Conservation (phyloP, 768 basidiomycete genomes). For the Pleurotus giganteus region DNA sequence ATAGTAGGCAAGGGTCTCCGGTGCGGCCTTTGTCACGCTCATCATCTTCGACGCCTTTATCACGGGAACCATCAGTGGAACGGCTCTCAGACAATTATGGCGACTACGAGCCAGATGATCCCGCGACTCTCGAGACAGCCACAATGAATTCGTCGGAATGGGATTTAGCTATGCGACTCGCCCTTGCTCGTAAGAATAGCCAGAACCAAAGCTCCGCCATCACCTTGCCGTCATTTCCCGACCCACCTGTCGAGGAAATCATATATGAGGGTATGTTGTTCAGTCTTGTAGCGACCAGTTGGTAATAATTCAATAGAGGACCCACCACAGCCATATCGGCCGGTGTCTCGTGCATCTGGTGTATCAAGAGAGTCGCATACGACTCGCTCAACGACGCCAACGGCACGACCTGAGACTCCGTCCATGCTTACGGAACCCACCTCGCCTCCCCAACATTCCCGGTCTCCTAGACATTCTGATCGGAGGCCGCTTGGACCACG, state of each 20-base stretch:
- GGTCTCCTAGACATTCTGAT: constrained; percentile 53
- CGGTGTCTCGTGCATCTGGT: constrained; percentile 50
- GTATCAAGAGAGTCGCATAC: constrained; percentile 31
- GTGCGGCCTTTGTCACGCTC: constrained; percentile 10
- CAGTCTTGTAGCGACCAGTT: not conserved
- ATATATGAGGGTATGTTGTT: constrained; percentile 71
- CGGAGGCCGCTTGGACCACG: constrained; percentile 73
- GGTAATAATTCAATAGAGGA: constrained; percentile 43
- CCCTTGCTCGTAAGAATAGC: constrained; percentile 83
- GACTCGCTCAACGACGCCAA: constrained; percentile 46
- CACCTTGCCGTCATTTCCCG: constrained; percentile 35
- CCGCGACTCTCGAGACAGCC: constrained; percentile 33
- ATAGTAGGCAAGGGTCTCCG: constrained; percentile 39
- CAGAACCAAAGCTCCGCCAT: constrained; percentile 63
- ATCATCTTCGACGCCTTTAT: constrained; percentile 28
- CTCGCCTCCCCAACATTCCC: constrained; percentile 34
- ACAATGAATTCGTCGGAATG: constrained; percentile 66
- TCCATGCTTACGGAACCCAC: constrained; percentile 22
- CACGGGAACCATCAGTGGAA: constrained; percentile 36
- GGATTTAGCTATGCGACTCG: constrained; percentile 74
- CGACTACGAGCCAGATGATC: constrained; percentile 46
- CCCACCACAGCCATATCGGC: constrained; percentile 52
- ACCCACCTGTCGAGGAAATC: constrained; percentile 55
- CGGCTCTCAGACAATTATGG: constrained; percentile 25
- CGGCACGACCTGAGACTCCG: constrained; percentile 40